Base-by-base conservation (phyloP, 192 early-diverging fungal species). In the Umbelopsis sp. region DNA sequence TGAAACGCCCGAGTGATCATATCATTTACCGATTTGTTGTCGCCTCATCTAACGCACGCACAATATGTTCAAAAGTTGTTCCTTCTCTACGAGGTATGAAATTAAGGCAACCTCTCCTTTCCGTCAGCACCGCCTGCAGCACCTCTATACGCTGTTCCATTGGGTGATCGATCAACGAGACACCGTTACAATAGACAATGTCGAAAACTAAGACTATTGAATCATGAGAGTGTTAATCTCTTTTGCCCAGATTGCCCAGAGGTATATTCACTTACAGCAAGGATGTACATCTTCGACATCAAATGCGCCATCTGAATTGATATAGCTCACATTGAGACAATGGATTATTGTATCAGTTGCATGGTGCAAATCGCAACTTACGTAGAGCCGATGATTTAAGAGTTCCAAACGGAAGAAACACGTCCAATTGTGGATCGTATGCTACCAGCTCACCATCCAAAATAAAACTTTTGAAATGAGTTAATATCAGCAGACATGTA, bases 361-460 rank as follows among this genome's bases (percentile, higher is more conserved):
- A 49, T 16, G 20, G 6, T 1, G 48, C 15, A 49, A 21, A 2
- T 69, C 21, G 6, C 18, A 27, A 65, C 76, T 67, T 66, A 73
- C 84, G 77, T 35, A 80, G 77, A 46, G 85, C 85, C 2, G 91
- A 87, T 15, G 91, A 85, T 77, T 93, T 94, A 33, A 95, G 78
- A 3, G 83, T 84, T 33, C 92, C 93, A 81, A 95, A 95, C 9
- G 82, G 78, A 25, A 88, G 78, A 76, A 88, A 88, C 1, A 77
- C 58, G 30, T 88, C 84, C 10, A 80, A 81, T n/a, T 79, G 77
- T n/a, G 84, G 81, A 74, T 92, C 87, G 70, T 84, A 93, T 12
- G 86, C 89, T 41, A 92, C 74, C 88, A 95, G 87, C 77, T 95
- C 93, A 0, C 93, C 93, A 78, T 95, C 93, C 41, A 95, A 74